phyloP scores from a whole-genome alignment of 2,329 filamentous ascomycete species.

The Penicillium olsonii region DNA sequence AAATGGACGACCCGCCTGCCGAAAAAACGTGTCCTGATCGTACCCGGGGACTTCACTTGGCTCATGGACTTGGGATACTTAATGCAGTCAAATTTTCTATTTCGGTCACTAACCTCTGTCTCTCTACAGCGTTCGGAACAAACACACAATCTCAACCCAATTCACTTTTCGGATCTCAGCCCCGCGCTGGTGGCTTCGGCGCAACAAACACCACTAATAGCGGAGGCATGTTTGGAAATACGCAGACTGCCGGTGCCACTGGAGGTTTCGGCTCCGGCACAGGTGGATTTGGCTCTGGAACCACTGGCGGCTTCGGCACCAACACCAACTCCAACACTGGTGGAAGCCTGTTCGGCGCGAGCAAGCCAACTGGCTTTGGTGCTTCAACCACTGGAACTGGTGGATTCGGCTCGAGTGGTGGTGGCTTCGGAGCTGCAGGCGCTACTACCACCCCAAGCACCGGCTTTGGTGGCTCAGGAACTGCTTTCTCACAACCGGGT shows the following conservation, averaged over 20 bases:
- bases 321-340: slow-evolving; percentile 21
- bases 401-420: slow-evolving; percentile 30
- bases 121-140: slow-evolving; percentile 38
- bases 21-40: background rate
- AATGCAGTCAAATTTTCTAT: slow-evolving; percentile 2
- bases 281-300: slow-evolving; percentile 31
- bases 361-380: slow-evolving; percentile 25
- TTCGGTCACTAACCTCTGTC: slow-evolving; percentile 20
- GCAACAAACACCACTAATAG: slow-evolving; percentile 31
- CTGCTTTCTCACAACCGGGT: slow-evolving; percentile 37
- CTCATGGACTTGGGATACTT: background rate
- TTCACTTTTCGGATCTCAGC: slow-evolving; percentile 40
- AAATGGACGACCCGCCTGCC: background rate
- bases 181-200: slow-evolving; percentile 34
- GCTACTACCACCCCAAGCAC: slow-evolving; percentile 15
- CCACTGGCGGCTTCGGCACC: slow-evolving; percentile 29
- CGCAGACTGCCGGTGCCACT: slow-evolving; percentile 24
- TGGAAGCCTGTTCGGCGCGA: slow-evolving; percentile 43
- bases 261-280: slow-evolving; percentile 32
- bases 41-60: background rate
- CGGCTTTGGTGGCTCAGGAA: slow-evolving; percentile 43
- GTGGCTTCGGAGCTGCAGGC: slow-evolving; percentile 31
- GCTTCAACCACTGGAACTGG: slow-evolving; percentile 18
- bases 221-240: slow-evolving; percentile 38
- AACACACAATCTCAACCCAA: slow-evolving; percentile 34